A percentile compares a stretch with the other conserved stretches of the same genome.
phyloP scores from a whole-genome alignment of 2,329 filamentous ascomycete species.

The Ambrosiella cleistominuta region DNA sequence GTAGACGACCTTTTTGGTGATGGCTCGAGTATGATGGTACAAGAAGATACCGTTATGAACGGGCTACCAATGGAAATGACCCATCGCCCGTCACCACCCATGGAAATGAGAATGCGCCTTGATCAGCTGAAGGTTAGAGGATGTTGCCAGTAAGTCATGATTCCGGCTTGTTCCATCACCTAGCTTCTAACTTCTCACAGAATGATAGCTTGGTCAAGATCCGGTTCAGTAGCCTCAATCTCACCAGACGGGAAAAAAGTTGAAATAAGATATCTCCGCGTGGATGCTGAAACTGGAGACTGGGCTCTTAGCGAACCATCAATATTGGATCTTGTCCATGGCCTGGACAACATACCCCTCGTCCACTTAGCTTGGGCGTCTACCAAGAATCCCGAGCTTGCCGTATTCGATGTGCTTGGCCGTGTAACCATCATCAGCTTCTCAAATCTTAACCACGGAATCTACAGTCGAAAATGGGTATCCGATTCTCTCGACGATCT shows the following conservation, averaged over 20 bases:
- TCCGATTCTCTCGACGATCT: constrained; percentile 57
- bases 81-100: constrained; percentile 32
- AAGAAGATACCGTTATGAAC: constrained; percentile 19
- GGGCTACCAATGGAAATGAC: constrained; percentile 35
- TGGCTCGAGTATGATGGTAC: constrained; percentile 20
- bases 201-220: constrained; percentile 72
- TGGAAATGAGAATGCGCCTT: constrained; percentile 53
- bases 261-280: constrained; percentile 54
- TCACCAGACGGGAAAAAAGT: constrained; percentile 52
- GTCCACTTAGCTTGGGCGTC: constrained; percentile 70
- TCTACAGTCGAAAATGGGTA: constrained; percentile 41
- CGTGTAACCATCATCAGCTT: constrained; percentile 59
- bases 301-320: constrained; percentile 67
- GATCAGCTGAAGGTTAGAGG: constrained; percentile 61
- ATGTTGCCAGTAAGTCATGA: constrained; percentile 55
- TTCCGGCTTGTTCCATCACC: neutral
- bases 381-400: constrained; percentile 58
- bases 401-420: constrained; percentile 63
- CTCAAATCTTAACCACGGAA: constrained; percentile 56
- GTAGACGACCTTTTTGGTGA: constrained; percentile 65
- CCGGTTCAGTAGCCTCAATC: constrained; percentile 71
- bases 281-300: constrained; percentile 47
- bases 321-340: constrained; percentile 40
- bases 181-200: constrained; percentile 27
- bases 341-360: constrained; percentile 47